Base-by-base conservation (phyloP, 2,329 filamentous ascomycete genomes). In the Monascus ruber region DNA sequence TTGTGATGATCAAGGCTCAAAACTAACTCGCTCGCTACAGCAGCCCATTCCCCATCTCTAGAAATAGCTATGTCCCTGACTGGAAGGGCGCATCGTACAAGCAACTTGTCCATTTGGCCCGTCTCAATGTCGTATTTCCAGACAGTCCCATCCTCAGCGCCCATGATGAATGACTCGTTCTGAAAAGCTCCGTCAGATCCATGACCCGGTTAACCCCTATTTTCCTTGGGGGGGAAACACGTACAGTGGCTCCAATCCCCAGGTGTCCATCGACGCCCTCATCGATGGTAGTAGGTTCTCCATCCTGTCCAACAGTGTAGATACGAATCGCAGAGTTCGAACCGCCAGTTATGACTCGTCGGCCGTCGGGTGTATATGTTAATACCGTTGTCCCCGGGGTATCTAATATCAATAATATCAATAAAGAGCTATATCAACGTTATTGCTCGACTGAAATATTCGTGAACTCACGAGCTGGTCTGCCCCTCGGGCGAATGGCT, bases 121-220 rank as follows among this genome's bases (percentile, higher is more conserved):
- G 76, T 77, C 41, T 76, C 72, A 36, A 95, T 73, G n/a, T 83
- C 84, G 68, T 93, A 98, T 52, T 87, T 78, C 69, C 83, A 94
- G 53, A 98, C 86, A n/a, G 83, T 91, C 55, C 93, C 91, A 65
- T 96, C 88, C 62, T 98, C 89, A 17, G 85, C 85, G 26, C 87
- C 91, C 45, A 86, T 79, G 34, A 96, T 77, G 58, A 95, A 94
- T 61, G 84, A 87, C 43, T 83, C 77, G 55, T 89, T 77, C 76
- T 80, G 47, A 26, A 32, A 31, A 40, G 39, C 42, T 39, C 34
- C 7, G 6, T 8, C 9, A 33, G n/a, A 28, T 27, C 11, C 10
- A 25, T 10, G 24, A 24, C 7, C 8, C 11, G 6, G 27, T 7
- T n/a, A 7, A 29, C 2, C 10, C 28, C 28, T 6, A 39, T n/a